A percentile compares a stretch with the other conserved stretches of the same genome.
These are phyloP conservation scores for Apiospora arundinis DNA, from an alignment of 2,329 filamentous ascomycete species.

Conservation along the genomic window DNA sequence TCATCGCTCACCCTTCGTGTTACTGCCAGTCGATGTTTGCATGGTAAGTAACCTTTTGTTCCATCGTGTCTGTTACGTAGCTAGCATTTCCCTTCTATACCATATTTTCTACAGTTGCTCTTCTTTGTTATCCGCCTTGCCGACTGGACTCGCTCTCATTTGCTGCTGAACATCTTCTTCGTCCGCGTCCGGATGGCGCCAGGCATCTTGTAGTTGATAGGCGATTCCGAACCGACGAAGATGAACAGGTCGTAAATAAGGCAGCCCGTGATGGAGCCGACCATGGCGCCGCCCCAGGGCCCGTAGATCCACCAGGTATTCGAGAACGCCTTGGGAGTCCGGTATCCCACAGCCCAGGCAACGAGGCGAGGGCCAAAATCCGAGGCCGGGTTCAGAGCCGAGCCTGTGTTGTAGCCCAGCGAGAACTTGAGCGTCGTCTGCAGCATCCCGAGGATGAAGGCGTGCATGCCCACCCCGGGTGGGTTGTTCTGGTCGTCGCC, in stretches of 20 bases:
- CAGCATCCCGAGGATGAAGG: constrained; percentile 44
- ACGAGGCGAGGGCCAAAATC: constrained; percentile 41
- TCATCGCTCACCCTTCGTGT: no score
- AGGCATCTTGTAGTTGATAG: constrained; percentile 34
- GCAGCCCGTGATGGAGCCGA: constrained; percentile 39
- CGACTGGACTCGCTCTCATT: not conserved
- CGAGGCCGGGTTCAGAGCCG: constrained; percentile 45
- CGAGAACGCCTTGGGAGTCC: constrained; percentile 35
- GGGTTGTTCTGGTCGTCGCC: constrained; percentile 45
- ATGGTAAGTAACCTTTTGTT: not conserved
- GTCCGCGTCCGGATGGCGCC: not conserved
- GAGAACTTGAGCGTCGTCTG: constrained; percentile 44
- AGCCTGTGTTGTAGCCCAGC: constrained; percentile 45
- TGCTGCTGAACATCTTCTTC: not conserved
- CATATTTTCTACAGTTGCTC: not conserved
- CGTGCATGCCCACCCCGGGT: constrained; percentile 44
- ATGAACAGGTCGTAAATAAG: constrained; percentile 40
- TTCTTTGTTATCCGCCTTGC: not conserved
- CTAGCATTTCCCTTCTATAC: not conserved
- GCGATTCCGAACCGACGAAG: constrained; percentile 39
- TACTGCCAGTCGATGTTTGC: not conserved
- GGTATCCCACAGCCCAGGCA: constrained; percentile 8
- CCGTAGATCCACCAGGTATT: constrained; percentile 43
- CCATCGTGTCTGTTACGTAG: not conserved
- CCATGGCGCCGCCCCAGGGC: constrained; percentile 32